Evolutionary conservation across 2,329 filamentous ascomycete genomes (phyloP).

Genomic region (Epichloe amarillans): DNA sequence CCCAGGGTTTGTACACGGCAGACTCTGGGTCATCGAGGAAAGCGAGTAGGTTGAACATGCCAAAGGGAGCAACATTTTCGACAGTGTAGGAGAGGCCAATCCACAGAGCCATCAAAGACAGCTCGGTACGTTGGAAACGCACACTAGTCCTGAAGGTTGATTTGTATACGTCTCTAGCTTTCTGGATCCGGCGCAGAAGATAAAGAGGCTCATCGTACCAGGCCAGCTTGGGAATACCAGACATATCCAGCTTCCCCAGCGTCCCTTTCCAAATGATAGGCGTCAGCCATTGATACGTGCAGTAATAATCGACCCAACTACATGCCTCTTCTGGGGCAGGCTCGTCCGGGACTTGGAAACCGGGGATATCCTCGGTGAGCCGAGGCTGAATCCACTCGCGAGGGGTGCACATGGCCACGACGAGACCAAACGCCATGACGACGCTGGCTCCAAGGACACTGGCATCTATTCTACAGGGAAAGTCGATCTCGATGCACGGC

Average conservation of each 20-base stretch:
- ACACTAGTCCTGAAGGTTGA: slow-evolving; percentile 32
- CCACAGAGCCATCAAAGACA: slow-evolving; percentile 33
- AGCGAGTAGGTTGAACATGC: slow-evolving; percentile 38
- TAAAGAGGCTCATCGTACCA: slow-evolving; percentile 43
- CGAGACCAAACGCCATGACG: slow-evolving; percentile 23
- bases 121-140: slow-evolving; percentile 28
- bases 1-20: slow-evolving; percentile 32
- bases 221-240: slow-evolving; percentile 34
- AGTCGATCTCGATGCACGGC: slow-evolving; percentile 28
- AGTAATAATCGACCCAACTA: slow-evolving; percentile 39
- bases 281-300: slow-evolving; percentile 38
- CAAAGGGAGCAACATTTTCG: slow-evolving; percentile 39
- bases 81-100: slow-evolving; percentile 23
- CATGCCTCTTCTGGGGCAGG: slow-evolving; percentile 39
- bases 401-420: slow-evolving; percentile 33
- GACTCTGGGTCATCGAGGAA: slow-evolving; percentile 34
- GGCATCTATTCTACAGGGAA: slow-evolving; percentile 16
- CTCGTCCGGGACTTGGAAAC: slow-evolving; percentile 22
- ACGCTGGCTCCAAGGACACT: slow-evolving; percentile 22
- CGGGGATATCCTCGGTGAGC: slow-evolving; percentile 24
- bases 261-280: slow-evolving; percentile 34
- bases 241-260: slow-evolving; percentile 29
- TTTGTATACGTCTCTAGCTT: slow-evolving; percentile 28
- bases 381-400: slow-evolving; percentile 36
- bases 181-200: slow-evolving; percentile 29